phyloP scores from a whole-genome alignment of 2,329 filamentous ascomycete species.

The Fusarium nematophilum region DNA sequence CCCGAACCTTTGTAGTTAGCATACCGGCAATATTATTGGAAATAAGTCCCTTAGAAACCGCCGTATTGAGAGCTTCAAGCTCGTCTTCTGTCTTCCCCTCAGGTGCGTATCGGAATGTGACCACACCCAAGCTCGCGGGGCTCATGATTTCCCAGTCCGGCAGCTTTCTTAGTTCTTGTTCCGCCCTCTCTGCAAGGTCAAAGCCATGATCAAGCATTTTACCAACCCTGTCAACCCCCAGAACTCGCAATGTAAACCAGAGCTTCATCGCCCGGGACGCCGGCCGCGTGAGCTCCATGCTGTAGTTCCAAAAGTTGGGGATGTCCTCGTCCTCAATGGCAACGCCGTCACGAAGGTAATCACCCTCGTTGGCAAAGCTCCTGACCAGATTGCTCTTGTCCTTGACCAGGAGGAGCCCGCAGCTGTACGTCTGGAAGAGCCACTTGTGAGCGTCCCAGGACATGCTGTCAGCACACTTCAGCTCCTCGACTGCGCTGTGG shows the following conservation, averaged over 20 bases:
- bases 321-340: slow-evolving; percentile 40
- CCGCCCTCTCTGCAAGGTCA: slow-evolving; percentile 33
- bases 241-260: slow-evolving; percentile 39
- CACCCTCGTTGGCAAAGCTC: slow-evolving; percentile 40
- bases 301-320: slow-evolving; percentile 44
- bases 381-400: slow-evolving; percentile 29
- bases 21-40: background rate
- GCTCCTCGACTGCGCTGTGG: slow-evolving; percentile 9
- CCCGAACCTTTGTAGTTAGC: background rate
- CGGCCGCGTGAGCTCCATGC: slow-evolving; percentile 40
- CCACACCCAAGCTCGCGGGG: slow-evolving; percentile 31
- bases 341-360: slow-evolving; percentile 38
- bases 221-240: slow-evolving; percentile 37
- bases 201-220: slow-evolving; percentile 42
- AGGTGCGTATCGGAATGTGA: slow-evolving; percentile 38
- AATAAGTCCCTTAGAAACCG: slow-evolving; percentile 1
- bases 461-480: slow-evolving; percentile 38
- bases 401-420: slow-evolving; percentile 36
- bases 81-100: background rate
- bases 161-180: slow-evolving; percentile 26
- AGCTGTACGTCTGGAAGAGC: slow-evolving; percentile 43
- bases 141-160: slow-evolving; percentile 40
- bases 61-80: slow-evolving; percentile 16
- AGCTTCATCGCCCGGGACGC: slow-evolving; percentile 40
- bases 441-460: slow-evolving; percentile 46